Percentiles rank a stretch among this genome's conserved stretches.
phyloP scores from a whole-genome alignment of 352 stramenopile species.

The Phytophthora tentaculata region DNA sequence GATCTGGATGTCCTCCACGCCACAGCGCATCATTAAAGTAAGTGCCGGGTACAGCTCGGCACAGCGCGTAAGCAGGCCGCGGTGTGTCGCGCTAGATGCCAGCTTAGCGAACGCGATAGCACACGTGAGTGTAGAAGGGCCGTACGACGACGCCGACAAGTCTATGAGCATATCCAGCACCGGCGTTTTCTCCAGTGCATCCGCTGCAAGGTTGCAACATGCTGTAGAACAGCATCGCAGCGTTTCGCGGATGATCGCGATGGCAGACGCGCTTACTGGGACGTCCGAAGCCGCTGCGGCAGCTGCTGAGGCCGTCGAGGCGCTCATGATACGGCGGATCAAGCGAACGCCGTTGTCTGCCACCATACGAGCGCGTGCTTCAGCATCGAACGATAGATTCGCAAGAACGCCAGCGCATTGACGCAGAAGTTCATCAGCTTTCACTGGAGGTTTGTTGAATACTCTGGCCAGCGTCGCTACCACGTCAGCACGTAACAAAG shows the following conservation, averaged over 20 bases:
- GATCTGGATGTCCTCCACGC: conserved; percentile 89
- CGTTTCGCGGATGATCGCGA: conserved; percentile 58
- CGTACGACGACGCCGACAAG: conserved; percentile 63
- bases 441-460: conserved; percentile 66
- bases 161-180: conserved; percentile 84
- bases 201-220: conserved; percentile 77
- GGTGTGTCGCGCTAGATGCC: conserved; percentile 60
- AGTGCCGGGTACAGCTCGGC: conserved; percentile 77
- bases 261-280: conserved; percentile 24
- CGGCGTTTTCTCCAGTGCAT: conserved; percentile 72
- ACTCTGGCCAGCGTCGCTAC: conserved; percentile 70
- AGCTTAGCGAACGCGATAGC: conserved; percentile 84
- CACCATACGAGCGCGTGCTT: conserved; percentile 63
- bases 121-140: conserved; percentile 73
- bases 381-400: conserved; percentile 79
- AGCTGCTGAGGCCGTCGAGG: conserved; percentile 27
- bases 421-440: conserved; percentile 71
- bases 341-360: conserved; percentile 70
- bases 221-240: conserved; percentile 74
- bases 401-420: conserved; percentile 69
- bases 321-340: conserved; percentile 72
- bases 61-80: conserved; percentile 67
- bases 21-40: conserved; percentile 90
- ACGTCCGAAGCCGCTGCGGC: conserved; percentile 25
- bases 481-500: conserved; percentile 64